Conservation (phyloP, 179 eudicot genomes). For the Beta corolliflora region DNA sequence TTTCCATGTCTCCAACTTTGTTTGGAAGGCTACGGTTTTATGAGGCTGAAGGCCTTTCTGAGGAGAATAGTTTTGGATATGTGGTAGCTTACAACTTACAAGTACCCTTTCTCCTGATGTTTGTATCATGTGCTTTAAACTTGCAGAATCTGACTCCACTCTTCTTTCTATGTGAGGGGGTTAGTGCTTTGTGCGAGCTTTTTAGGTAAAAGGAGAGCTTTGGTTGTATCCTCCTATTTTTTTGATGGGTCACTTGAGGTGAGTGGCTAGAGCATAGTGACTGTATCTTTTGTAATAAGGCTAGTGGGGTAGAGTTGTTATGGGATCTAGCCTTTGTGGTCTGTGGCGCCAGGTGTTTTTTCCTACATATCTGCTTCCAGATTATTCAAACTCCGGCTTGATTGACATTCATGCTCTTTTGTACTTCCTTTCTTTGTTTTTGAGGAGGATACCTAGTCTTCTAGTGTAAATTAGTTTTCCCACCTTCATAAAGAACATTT, state of each 20-base stretch:
- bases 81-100: background rate
- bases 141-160: background rate
- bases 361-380: background rate
- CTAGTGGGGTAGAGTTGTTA: background rate
- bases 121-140: background rate
- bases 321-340: background rate
- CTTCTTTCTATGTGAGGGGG: background rate
- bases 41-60: background rate
- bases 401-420: background rate
- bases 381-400: background rate
- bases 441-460: slow-evolving; percentile 1
- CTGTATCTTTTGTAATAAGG: background rate
- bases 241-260: background rate
- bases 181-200: background rate
- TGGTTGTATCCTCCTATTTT: background rate
- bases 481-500: background rate
- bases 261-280: background rate
- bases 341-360: background rate
- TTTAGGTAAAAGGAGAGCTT: background rate
- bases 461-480: background rate
- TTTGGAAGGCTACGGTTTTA: background rate
- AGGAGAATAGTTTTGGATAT: background rate
- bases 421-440: background rate
- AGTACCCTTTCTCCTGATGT: background rate
- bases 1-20: background rate